Conservation (phyloP, 768 basidiomycete species). For the Amanita pseudoporphyria region DNA sequence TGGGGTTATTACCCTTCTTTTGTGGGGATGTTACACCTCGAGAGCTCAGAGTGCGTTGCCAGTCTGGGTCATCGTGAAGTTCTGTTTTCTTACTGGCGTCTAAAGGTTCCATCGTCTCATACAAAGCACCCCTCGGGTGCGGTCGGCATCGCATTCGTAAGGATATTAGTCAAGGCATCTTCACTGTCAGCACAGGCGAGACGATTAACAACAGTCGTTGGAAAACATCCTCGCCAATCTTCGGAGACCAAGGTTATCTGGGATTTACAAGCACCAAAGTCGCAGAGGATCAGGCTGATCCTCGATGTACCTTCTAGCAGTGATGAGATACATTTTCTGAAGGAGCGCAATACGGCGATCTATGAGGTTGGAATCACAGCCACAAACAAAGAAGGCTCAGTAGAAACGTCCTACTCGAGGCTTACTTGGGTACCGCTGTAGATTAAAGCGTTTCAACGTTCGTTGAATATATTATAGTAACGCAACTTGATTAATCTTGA, state of each 20-base stretch:
- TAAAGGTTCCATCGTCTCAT: neutral
- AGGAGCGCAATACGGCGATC: constrained; percentile 23
- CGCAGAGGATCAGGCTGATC: constrained; percentile 5
- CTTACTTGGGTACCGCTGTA: constrained; percentile 28
- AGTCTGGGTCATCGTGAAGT: neutral
- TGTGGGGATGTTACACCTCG: constrained; percentile 67
- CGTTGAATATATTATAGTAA: neutral
- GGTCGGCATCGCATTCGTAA: constrained; percentile 39
- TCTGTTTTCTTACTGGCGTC: neutral
- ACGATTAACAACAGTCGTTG: constrained; percentile 41
- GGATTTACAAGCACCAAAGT: constrained; percentile 29
- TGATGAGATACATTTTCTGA: constrained; percentile 24
- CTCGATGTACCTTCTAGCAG: constrained; percentile 11
- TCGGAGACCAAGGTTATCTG: constrained; percentile 23
- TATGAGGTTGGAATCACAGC: constrained; percentile 48
- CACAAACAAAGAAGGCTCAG: constrained; percentile 18
- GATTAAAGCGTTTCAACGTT: neutral
- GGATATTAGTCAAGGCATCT: constrained; percentile 25
- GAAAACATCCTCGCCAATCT: constrained; percentile 23
- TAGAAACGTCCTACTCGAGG: constrained; percentile 39
- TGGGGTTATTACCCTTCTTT: constrained; percentile 52
- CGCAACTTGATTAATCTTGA: no score
- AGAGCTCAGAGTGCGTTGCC: constrained; percentile 34
- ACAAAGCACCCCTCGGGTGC: constrained; percentile 42
- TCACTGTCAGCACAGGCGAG: constrained; percentile 22